Evolutionary conservation across 169 alveolate genomes (phyloP), one percentile per base, ranked within the genome.

Genomic region (Cryptosporidium ubiquitum): DNA sequence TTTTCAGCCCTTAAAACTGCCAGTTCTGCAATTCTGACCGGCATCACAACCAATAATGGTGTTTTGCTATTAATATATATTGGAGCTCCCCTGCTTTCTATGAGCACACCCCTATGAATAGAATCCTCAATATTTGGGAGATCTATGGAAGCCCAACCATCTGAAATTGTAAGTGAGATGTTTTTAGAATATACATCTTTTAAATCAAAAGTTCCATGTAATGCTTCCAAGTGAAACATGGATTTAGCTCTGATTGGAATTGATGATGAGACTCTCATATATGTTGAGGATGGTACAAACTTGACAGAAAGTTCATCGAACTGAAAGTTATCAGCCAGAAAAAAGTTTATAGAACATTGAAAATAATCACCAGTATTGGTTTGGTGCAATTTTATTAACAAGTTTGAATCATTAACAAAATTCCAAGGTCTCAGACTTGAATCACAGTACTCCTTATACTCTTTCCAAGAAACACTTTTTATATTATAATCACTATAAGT

Each of bases 21-120:
- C 12, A 73, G 29, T 5, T 73, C 70, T 31, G 85, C 85, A 55
- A 73, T 58, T 37, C 85, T 73, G 31, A 42, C 64, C 29, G 85
- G 85, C 85, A 73, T 73, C 1, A 52, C 12, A 4, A 57, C 52
- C 23, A 55, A 37, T 5, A 73, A 1, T 10, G 85, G 85, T 52
- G 64, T 26, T 39, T 39, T 73, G 29, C 85, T 73, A 40, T 73
- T 73, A 37, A 73, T 73, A 44, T 73, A 73, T 55, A 73, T 47
- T 20, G 85, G 69, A 33, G 85, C 85, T 18, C 85, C 85, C 55
- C 85, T 73, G 52, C 85, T 73, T 35, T 73, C 85, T 55, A 73
- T 73, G n/a, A 73, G 55, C 29, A 73, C 58, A 14, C 23, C n/a
- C 29, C 58, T 33, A 16, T 29, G 40, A 1, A 6, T 23, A 4